Evolutionary conservation across 169 alveolate genomes (phyloP).

Genomic region (Plasmodium billcollinsi): DNA sequence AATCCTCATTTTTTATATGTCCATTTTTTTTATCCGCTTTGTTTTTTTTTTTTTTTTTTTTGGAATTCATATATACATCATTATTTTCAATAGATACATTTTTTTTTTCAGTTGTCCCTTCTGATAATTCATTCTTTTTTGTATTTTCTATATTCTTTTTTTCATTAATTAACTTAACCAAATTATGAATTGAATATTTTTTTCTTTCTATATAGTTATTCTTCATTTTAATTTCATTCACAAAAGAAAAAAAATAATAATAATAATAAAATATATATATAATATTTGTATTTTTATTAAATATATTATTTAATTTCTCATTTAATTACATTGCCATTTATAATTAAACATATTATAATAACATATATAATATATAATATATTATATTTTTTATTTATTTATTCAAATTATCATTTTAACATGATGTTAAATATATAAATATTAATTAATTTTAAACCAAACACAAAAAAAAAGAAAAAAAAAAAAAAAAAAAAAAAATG

Average conservation of each 20-base stretch:
- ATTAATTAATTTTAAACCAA: too few relatives aligned
- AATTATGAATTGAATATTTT: slow-evolving; percentile 68
- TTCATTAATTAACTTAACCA: slow-evolving; percentile 69
- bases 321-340: too few relatives aligned
- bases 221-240: slow-evolving; percentile 5
- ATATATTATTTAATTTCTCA: too few relatives aligned
- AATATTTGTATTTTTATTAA: too few relatives aligned
- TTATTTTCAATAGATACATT: background rate
- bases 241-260: slow-evolving; percentile 7
- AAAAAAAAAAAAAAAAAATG: too few relatives aligned
- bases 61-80: background rate
- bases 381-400: too few relatives aligned
- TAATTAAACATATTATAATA: too few relatives aligned
- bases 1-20: background rate
- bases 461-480: too few relatives aligned
- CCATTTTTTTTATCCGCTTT: background rate
- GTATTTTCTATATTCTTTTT: slow-evolving; percentile 7
- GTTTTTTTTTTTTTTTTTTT: background rate
- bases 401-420: too few relatives aligned
- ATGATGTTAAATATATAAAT: too few relatives aligned
- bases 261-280: too few relatives aligned
- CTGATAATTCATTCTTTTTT: slow-evolving; percentile 4
- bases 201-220: slow-evolving; percentile 34
- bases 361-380: too few relatives aligned
- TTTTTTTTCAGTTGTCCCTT: slow-evolving; percentile 8